Evolutionary conservation across 331 rosid genomes (phyloP).

Genomic region (Saraca asoca): DNA sequence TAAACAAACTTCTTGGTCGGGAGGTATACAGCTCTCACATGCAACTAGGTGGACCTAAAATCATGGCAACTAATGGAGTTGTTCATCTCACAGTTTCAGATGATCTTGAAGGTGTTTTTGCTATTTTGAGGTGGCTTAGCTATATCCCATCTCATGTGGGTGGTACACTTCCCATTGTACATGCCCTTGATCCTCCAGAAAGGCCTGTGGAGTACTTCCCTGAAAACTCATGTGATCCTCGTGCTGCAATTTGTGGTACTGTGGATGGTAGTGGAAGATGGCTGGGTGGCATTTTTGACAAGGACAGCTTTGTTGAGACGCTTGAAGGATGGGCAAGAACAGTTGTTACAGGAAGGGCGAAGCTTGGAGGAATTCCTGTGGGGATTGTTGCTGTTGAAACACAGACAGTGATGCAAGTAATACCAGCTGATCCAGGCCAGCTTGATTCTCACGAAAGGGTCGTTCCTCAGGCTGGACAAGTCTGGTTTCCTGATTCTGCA

Average conservation of each 20-base stretch:
- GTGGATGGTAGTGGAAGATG: constrained; percentile 69
- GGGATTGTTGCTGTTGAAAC: constrained; percentile 98
- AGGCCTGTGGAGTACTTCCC: constrained; percentile 85
- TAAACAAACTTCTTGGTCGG: constrained; percentile 97
- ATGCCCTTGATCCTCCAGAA: constrained; percentile 86
- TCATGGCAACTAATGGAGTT: constrained; percentile 99
- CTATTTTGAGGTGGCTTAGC: constrained; percentile 97
- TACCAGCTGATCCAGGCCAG: constrained; percentile 99
- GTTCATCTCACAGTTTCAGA: constrained; percentile 97
- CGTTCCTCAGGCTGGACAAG: constrained; percentile 99
- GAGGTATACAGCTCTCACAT: constrained; percentile 99
- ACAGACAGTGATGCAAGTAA: constrained; percentile 96
- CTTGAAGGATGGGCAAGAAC: constrained; percentile 99
- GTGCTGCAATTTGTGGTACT: constrained; percentile 85
- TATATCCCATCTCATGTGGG: constrained; percentile 85
- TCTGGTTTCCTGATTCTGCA: constrained; percentile 99
- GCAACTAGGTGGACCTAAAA: constrained; percentile 99
- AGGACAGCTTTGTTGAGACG: constrained; percentile 94
- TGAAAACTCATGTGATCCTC: constrained; percentile 96
- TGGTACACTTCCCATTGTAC: constrained; percentile 84
- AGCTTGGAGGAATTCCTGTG: constrained; percentile 98
- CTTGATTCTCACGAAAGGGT: constrained; percentile 97
- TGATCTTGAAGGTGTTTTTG: constrained; percentile 94
- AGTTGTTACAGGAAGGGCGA: constrained; percentile 97
- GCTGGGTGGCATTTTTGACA: constrained; percentile 98